phyloP scores from a whole-genome alignment of 305 asterid genomes.

The Stenogyne calaminthoides region DNA sequence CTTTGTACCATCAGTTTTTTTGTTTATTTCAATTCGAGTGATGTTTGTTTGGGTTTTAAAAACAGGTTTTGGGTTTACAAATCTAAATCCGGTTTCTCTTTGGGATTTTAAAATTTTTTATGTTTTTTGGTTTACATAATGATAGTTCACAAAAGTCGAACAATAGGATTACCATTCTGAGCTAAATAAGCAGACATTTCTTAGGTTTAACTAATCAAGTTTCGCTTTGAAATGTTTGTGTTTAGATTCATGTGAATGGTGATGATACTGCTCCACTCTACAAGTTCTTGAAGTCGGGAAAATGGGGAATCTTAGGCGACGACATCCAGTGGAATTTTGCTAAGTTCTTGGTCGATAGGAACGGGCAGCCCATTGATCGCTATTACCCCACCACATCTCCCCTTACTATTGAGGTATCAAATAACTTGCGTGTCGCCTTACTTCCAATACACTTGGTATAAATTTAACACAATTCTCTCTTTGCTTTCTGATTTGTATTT shows the following conservation, averaged over 20 bases:
- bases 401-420: slow-evolving; percentile 68
- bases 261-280: slow-evolving; percentile 58
- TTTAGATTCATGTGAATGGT: slow-evolving; percentile 81
- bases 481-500: background rate
- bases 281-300: slow-evolving; percentile 74
- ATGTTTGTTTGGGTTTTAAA: too few relatives aligned
- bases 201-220: background rate
- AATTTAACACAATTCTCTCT: background rate
- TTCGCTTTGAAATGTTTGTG: background rate
- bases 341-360: slow-evolving; percentile 74
- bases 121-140: too few relatives aligned
- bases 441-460: background rate
- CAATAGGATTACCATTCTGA: too few relatives aligned
- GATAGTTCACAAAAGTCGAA: background rate
- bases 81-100: too few relatives aligned
- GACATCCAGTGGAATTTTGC: slow-evolving; percentile 88
- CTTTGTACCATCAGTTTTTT: slow-evolving; percentile 1
- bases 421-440: background rate
- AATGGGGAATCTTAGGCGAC: slow-evolving; percentile 78
- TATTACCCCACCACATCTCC: slow-evolving; percentile 84
- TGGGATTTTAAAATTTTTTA: too few relatives aligned
- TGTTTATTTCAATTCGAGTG: background rate
- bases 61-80: too few relatives aligned
- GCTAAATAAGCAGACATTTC: background rate
- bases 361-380: slow-evolving; percentile 73